Evolutionary conservation across 495 filamentous ascomycete species (phyloP).

Genomic region (Bacidia rubella): DNA sequence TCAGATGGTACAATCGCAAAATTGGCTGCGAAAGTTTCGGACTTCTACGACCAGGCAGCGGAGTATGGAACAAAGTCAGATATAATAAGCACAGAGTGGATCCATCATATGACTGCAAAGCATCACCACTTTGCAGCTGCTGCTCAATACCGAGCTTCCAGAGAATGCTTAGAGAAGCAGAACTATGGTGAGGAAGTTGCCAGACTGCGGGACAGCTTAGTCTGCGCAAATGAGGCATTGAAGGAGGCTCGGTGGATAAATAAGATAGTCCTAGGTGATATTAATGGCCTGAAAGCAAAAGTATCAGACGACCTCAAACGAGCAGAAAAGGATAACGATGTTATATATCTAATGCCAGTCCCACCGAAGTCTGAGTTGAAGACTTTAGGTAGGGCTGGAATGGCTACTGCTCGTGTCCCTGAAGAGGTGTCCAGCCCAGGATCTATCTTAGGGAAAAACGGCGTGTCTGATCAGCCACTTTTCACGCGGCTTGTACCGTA

Average conservation of each 20-base stretch:
- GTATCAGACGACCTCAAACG: constrained; percentile 80
- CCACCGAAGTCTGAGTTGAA: constrained; percentile 82
- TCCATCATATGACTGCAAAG: constrained; percentile 95
- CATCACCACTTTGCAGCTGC: constrained; percentile 96
- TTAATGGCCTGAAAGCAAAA: constrained; percentile 68
- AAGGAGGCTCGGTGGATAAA: constrained; percentile 80
- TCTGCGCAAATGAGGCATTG: constrained; percentile 73
- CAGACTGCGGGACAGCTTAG: constrained; percentile 63
- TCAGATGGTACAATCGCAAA: constrained; percentile 87
- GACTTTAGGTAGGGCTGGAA: constrained; percentile 70
- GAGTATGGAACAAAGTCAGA: constrained; percentile 81
- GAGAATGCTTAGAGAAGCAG: constrained; percentile 83
- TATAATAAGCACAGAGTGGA: constrained; percentile 86
- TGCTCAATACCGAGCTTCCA: constrained; percentile 85
- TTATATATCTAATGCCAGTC: constrained; percentile 77
- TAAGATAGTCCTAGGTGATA: constrained; percentile 66
- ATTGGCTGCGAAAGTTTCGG: constrained; percentile 81
- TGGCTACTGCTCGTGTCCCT: constrained; percentile 71
- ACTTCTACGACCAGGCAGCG: constrained; percentile 73
- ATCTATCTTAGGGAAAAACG: constrained; percentile 64
- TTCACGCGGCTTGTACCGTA: constrained; percentile 92
- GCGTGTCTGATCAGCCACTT: constrained; percentile 66
- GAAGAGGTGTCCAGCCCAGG: constrained; percentile 71
- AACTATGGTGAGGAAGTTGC: constrained; percentile 96
- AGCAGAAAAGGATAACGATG: constrained; percentile 91